Evolutionary conservation across 2,329 filamentous ascomycete species (phyloP).

Genomic region (Mycogone perniciosa): DNA sequence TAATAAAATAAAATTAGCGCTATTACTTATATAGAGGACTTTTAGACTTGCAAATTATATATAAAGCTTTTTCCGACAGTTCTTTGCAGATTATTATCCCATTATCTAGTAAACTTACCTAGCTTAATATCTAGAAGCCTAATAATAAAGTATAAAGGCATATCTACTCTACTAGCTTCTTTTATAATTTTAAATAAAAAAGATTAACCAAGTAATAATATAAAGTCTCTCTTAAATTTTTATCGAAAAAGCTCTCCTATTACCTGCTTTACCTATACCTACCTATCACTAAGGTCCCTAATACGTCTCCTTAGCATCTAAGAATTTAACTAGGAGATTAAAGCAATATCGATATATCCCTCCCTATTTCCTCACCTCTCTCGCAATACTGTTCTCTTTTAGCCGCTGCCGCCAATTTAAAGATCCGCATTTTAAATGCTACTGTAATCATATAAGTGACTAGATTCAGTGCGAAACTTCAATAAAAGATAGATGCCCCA

Average conservation of each 20-base stretch:
- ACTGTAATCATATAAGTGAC: constrained; percentile 19
- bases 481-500: constrained; percentile 26
- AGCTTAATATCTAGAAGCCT: constrained; percentile 30
- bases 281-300: constrained; percentile 10
- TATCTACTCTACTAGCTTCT: constrained; percentile 7
- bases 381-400: constrained; percentile 19
- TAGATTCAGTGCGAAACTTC: constrained; percentile 20
- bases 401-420: constrained; percentile 19
- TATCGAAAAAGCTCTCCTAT: constrained; percentile 22
- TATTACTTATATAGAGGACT: constrained; percentile 15
- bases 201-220: constrained; percentile 6
- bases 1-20: constrained; percentile 18
- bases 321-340: constrained; percentile 34
- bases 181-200: background rate
- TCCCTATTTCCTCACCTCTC: constrained; percentile 23
- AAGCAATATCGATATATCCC: constrained; percentile 26
- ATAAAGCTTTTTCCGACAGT: constrained; percentile 18
- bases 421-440: constrained; percentile 14
- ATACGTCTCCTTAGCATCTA: constrained; percentile 30
- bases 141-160: constrained; percentile 27
- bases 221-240: constrained; percentile 18
- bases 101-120: constrained; percentile 25
- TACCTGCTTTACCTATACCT: constrained; percentile 17
- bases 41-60: constrained; percentile 16
- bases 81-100: constrained; percentile 14